These are phyloP conservation scores for Hordeum marinum DNA, from an alignment of 176 grass and related monocot species.

Conservation along the genomic window DNA sequence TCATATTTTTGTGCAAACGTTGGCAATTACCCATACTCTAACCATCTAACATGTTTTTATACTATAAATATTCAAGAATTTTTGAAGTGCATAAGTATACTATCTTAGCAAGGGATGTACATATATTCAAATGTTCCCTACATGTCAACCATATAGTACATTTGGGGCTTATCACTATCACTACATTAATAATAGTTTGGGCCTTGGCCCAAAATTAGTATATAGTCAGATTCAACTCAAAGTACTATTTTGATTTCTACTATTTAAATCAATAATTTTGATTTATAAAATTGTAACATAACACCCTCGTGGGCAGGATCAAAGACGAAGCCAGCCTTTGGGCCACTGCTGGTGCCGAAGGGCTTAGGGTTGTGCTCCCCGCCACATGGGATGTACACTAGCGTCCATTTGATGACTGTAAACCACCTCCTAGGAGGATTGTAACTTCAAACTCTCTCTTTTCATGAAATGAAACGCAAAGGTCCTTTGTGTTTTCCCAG, in stretches of 20 bases:
- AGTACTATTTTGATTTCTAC: not conserved
- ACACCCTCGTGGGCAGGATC: no score
- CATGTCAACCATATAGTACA: not conserved
- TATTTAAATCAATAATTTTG: not conserved
- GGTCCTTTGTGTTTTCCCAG: no score
- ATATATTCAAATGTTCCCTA: not conserved
- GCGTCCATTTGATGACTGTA: no score
- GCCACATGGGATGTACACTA: no score
- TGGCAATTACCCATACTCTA: not conserved
- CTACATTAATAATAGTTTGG: constrained; percentile 1
- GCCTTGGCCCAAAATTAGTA: not conserved
- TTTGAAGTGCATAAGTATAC: not conserved
- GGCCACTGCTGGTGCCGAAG: no score
- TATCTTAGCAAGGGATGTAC: not conserved
- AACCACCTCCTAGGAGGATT: no score
- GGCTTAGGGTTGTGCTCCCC: no score
- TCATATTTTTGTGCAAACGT: not conserved
- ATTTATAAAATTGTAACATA: not conserved
- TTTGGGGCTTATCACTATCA: not conserved
- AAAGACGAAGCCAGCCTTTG: no score
- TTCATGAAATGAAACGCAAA: no score
- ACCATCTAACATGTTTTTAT: not conserved
- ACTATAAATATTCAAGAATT: not conserved
- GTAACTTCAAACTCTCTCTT: no score
- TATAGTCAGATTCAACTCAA: not conserved